Base-by-base conservation (phyloP, 2,329 filamentous ascomycete genomes). In the Ceratocystis destructans region DNA sequence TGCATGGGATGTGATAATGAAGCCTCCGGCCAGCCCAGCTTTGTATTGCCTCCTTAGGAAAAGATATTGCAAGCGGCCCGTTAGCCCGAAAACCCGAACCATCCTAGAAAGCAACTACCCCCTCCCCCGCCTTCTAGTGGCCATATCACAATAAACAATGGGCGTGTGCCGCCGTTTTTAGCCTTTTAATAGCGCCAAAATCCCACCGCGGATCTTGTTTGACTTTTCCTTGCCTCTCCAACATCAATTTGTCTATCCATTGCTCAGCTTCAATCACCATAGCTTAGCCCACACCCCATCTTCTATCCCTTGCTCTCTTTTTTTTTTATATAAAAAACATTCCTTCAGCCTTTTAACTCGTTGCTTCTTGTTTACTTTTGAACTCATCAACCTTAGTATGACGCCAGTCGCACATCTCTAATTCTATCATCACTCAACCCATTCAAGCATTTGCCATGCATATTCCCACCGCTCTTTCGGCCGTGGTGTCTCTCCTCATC, bases 381-480 rank as follows among this genome's bases (percentile, higher is more conserved):
- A 31, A 20, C 10, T 12, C 12, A 45, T n/a, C 57, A 37, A 45
- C 28, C 20, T n/a, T 48, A 44, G 33, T 41, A 41, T 53, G 22
- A 37, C n/a, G n/a, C 6, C 28, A 46, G 8, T 48, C 10, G 6
- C 22, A 37, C n/a, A 25, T 31, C 48, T 28, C 37, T 62, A 17
- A 55, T 46, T 46, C 15, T 41, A 41, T 41, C 37, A 41, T 41
- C 37, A 41, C 37, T 5, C 37, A 41, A 12, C 12, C 37, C 10
- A 41, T 41, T 61, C 37, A n/a, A 64, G 17, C 31, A 68, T 68
- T 37, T 31, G 62, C 31, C 46, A 68, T 68, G 67, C 64, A 55
- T 64, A 15, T 61, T 28, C 33, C n/a, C n/a, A 50, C 25, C 3
- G 33, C 65, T 6, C 44, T 55, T 37, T 33, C 55, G 7, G 48